A percentile compares a stretch with the other conserved stretches of the same genome.
Evolutionary conservation across 768 basidiomycete genomes (phyloP).

Genomic region (Kwoniella europaea): DNA sequence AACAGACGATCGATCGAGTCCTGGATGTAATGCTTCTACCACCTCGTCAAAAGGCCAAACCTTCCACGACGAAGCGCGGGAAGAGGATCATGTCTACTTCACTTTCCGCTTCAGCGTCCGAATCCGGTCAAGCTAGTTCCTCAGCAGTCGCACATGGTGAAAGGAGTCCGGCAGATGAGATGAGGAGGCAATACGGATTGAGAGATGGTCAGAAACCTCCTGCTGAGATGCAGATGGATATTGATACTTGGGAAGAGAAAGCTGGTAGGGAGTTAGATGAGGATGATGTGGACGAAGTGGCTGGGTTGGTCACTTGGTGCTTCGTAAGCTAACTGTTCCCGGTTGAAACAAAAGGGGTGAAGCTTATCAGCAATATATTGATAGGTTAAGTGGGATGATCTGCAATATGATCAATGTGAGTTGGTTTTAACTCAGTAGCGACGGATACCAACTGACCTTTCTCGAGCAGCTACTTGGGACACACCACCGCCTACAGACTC

Average conservation of each 20-base stretch:
- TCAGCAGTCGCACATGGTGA: neutral
- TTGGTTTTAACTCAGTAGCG: constrained; percentile 15
- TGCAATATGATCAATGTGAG: constrained; percentile 89
- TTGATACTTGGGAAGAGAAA: constrained; percentile 68
- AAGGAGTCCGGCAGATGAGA: constrained; percentile 39
- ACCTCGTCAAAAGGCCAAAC: constrained; percentile 55
- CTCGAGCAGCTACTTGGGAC: constrained; percentile 80
- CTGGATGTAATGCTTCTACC: constrained; percentile 77
- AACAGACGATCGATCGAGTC: constrained; percentile 85
- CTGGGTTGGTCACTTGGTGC: constrained; percentile 68
- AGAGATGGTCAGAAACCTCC: constrained; percentile 70
- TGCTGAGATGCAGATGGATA: constrained; percentile 64
- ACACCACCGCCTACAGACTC: constrained; percentile 73
- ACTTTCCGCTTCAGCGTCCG: constrained; percentile 31
- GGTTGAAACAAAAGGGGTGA: neutral
- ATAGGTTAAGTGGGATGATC: constrained; percentile 86
- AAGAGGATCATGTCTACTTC: constrained; percentile 31
- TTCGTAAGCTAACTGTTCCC: constrained; percentile 54
- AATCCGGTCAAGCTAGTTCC: constrained; percentile 26
- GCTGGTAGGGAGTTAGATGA: constrained; percentile 61
- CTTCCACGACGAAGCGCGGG: constrained; percentile 18
- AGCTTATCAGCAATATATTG: neutral
- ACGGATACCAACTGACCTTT: constrained; percentile 3
- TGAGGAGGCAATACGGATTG: constrained; percentile 16
- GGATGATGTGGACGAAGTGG: constrained; percentile 63